Conservation (phyloP, 1,284 basidiomycete species). For the Moesziomyces sp. region DNA sequence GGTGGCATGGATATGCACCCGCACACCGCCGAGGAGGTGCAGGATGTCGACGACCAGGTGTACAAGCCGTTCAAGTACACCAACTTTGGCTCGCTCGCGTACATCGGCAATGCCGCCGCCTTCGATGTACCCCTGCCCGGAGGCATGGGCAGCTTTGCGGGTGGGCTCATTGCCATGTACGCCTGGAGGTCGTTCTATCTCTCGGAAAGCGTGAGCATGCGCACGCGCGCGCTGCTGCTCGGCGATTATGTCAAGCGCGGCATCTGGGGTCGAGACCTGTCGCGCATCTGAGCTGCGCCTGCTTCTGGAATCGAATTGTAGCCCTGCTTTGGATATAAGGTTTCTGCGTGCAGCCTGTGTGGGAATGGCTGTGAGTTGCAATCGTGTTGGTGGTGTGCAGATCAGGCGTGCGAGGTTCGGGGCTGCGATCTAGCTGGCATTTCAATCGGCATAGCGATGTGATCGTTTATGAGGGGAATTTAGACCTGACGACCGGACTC, state of each 20-base stretch:
- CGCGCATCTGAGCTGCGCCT: constrained; percentile 27
- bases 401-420: too few relatives aligned
- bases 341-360: too few relatives aligned
- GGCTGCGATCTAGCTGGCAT: too few relatives aligned
- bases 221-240: constrained; percentile 62
- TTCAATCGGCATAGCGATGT: too few relatives aligned
- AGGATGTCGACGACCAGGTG: constrained; percentile 60
- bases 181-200: constrained; percentile 58
- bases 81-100: constrained; percentile 63
- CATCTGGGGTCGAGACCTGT: constrained; percentile 60
- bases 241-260: constrained; percentile 64
- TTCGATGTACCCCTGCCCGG: constrained; percentile 65
- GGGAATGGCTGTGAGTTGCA: too few relatives aligned
- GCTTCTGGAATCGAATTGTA: not conserved
- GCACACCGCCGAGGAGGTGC: constrained; percentile 40
- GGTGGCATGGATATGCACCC: constrained; percentile 37
- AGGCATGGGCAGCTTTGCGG: constrained; percentile 59
- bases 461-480: not conserved
- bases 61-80: constrained; percentile 60
- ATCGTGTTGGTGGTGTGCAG: too few relatives aligned
- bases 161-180: constrained; percentile 66
- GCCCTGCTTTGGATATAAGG: too few relatives aligned
- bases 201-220: constrained; percentile 56
- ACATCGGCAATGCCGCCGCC: constrained; percentile 66
- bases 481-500: constrained; percentile 45